Conservation (phyloP, 768 basidiomycete species). For the Mycena metata region DNA sequence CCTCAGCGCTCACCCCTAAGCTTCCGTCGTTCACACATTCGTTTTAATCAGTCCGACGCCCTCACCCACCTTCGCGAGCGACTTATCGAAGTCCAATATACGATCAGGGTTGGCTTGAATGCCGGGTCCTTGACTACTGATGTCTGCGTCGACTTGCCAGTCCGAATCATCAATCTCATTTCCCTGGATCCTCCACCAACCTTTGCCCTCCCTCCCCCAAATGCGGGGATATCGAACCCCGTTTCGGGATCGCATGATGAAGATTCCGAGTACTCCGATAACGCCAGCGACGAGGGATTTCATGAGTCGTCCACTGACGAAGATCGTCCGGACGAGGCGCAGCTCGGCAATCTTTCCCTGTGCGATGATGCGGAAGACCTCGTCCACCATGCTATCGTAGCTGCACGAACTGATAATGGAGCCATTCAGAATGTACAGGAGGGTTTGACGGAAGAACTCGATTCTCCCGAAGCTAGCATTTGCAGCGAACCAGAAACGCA, state of each 20-base stretch:
- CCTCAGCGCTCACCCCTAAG: constrained; percentile 5
- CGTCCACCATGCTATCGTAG: constrained; percentile 50
- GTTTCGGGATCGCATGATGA: not conserved
- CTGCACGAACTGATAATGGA: constrained; percentile 42
- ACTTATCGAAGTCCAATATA: constrained; percentile 84
- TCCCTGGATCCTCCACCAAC: constrained; percentile 87
- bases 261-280: constrained; percentile 6
- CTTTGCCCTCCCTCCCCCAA: constrained; percentile 21
- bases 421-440: not conserved
- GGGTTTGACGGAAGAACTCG: constrained; percentile 6
- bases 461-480: not conserved
- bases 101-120: constrained; percentile 73
- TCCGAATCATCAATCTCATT: constrained; percentile 85
- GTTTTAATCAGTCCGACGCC: constrained; percentile 67
- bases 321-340: constrained; percentile 5
- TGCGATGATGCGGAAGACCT: constrained; percentile 53
- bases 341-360: constrained; percentile 44
- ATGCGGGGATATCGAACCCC: not conserved
- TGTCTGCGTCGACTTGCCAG: constrained; percentile 77
- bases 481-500: constrained; percentile 31
- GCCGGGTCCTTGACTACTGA: constrained; percentile 72
- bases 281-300: constrained; percentile 18
- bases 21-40: constrained; percentile 21
- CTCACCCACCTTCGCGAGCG: constrained; percentile 76
- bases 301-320: constrained; percentile 14